Percentiles rank a stretch among this genome's conserved stretches.
Evolutionary conservation across 108 stramenopile genomes (phyloP).

Genomic region (Aureococcus anophagefferens): DNA sequence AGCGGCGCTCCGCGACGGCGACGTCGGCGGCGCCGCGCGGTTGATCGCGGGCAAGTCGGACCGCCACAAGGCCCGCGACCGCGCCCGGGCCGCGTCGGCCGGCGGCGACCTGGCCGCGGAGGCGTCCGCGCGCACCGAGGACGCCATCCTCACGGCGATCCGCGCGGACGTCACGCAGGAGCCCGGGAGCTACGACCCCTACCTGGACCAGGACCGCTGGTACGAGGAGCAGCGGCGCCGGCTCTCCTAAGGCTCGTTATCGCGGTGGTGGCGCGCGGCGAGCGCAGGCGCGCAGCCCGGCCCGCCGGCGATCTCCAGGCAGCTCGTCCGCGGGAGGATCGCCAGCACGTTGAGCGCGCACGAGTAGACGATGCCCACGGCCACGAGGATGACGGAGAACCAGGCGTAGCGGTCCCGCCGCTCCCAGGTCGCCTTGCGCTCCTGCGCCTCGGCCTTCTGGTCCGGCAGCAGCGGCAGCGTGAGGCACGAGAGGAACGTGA

Average conservation of each 20-base stretch:
- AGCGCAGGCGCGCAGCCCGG: no score
- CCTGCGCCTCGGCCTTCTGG: not conserved
- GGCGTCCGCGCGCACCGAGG: slow-evolving; percentile 30
- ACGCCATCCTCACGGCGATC: slow-evolving; percentile 50
- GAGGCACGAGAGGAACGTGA: not conserved
- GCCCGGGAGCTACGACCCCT: slow-evolving; percentile 57
- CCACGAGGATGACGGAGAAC: not conserved
- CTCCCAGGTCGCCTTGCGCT: not conserved
- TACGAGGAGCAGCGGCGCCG: slow-evolving; percentile 58
- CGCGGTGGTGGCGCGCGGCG: no score
- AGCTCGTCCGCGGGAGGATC: not conserved
- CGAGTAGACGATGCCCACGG: not conserved
- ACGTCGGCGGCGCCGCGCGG: slow-evolving; percentile 42
- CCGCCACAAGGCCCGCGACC: slow-evolving; percentile 55
- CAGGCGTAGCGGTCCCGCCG: not conserved
- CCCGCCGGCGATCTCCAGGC: not conserved
- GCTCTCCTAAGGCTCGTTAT: no score
- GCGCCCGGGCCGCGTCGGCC: slow-evolving; percentile 41
- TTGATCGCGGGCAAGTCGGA: slow-evolving; percentile 50
- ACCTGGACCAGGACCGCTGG: slow-evolving; percentile 81
- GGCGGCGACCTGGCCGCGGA: slow-evolving; percentile 20
- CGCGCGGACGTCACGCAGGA: slow-evolving; percentile 76
- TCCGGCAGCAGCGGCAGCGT: not conserved
- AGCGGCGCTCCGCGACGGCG: slow-evolving; percentile 52
- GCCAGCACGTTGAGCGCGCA: not conserved